phyloP scores from a whole-genome alignment of 345 rosid species.

The Clausena lansium region DNA sequence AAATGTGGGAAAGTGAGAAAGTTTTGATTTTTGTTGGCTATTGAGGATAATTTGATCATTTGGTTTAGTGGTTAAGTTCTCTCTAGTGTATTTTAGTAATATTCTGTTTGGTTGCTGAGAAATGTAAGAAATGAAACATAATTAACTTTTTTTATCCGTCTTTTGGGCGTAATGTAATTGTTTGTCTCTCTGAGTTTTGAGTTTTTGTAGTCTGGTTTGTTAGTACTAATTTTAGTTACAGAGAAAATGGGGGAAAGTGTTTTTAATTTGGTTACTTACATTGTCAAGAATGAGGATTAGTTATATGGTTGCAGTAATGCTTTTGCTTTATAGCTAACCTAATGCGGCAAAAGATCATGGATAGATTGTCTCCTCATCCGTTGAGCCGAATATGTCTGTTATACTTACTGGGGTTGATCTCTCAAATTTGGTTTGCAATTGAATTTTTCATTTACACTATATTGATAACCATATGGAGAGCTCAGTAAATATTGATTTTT shows the following conservation, averaged over 20 bases:
- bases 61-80: neutral
- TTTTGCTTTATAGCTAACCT: neutral
- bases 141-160: neutral
- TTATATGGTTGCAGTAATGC: neutral
- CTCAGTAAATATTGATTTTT: slow-evolving; percentile 14
- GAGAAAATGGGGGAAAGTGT: neutral
- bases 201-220: neutral
- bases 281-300: neutral
- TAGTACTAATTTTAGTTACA: neutral
- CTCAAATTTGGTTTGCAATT: neutral
- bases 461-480: neutral
- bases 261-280: neutral
- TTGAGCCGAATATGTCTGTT: neutral
- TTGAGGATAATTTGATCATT: neutral
- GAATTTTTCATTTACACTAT: neutral
- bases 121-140: neutral
- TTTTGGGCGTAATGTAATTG: neutral
- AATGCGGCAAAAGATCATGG: slow-evolving; percentile 3
- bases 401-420: neutral
- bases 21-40: neutral
- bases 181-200: neutral
- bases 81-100: neutral
- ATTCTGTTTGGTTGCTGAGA: slow-evolving; percentile 5
- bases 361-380: neutral
- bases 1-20: neutral